Conservation (phyloP, 495 filamentous ascomycete genomes). For the Neurospora sublineolata region DNA sequence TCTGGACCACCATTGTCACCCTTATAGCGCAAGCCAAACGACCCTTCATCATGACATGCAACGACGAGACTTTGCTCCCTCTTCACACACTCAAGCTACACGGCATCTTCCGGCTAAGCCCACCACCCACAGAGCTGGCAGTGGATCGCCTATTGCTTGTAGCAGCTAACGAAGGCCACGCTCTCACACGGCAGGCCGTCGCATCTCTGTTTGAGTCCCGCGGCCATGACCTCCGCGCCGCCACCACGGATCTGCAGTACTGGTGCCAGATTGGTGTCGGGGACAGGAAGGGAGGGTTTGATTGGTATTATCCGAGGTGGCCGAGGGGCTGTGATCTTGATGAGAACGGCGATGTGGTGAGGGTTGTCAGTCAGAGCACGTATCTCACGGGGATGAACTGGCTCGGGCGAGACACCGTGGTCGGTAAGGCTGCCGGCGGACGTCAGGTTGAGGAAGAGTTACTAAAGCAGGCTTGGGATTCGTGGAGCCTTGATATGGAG, state of each 20-base stretch:
- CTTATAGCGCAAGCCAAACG: conserved; percentile 76
- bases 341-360: conserved; percentile 48
- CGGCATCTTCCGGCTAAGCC: conserved; percentile 72
- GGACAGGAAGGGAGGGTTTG: conserved; percentile 74
- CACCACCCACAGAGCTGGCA: conserved; percentile 55
- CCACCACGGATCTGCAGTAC: conserved; percentile 80
- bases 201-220: conserved; percentile 57
- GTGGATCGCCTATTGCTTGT: conserved; percentile 72
- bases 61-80: conserved; percentile 69
- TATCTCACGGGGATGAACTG: conserved; percentile 71
- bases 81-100: conserved; percentile 59
- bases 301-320: conserved; percentile 77
- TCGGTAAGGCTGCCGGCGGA: conserved; percentile 6
- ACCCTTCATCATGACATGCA: conserved; percentile 91
- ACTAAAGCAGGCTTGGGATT: conserved; percentile 40
- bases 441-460: conserved; percentile 39
- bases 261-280: conserved; percentile 96
- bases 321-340: conserved; percentile 59
- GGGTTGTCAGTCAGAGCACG: conserved; percentile 76
- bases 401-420: conserved; percentile 46
- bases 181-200: conserved; percentile 56
- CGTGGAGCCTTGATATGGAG: conserved; percentile 44
- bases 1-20: conserved; percentile 72
- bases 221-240: conserved; percentile 60
- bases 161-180: conserved; percentile 84